Conservation (phyloP, 2,329 filamentous ascomycete species). For the Chrysoporthe austroafricana region DNA sequence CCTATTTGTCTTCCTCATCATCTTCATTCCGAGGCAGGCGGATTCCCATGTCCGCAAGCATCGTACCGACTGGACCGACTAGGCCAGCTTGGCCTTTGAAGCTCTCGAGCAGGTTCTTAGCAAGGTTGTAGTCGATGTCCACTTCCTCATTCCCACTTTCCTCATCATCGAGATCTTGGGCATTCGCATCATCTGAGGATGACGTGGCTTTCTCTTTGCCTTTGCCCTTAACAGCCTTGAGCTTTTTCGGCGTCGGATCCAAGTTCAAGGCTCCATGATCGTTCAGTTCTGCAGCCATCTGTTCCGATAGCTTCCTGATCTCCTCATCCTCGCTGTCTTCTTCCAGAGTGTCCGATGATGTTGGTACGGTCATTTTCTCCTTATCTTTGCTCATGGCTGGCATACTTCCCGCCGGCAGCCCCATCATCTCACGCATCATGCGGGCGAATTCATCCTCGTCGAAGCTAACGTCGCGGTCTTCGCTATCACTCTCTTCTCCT, state of each 20-base stretch:
- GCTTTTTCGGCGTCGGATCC: constrained; percentile 43
- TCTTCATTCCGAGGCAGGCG: constrained; percentile 74
- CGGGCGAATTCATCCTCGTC: constrained; percentile 82
- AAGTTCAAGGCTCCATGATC: constrained; percentile 68
- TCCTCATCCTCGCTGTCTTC: constrained; percentile 59
- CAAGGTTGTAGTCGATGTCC: constrained; percentile 83
- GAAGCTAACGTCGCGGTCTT: constrained; percentile 78
- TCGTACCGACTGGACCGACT: constrained; percentile 83
- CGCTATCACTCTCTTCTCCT: constrained; percentile 60
- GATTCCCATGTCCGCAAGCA: constrained; percentile 85
- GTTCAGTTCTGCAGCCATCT: constrained; percentile 75
- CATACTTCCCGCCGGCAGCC: constrained; percentile 47
- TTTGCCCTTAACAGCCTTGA: constrained; percentile 37
- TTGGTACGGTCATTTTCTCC: constrained; percentile 13
- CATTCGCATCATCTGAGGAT: constrained; percentile 18
- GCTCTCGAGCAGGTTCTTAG: constrained; percentile 87
- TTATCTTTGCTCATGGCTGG: constrained; percentile 16
- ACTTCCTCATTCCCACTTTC: constrained; percentile 63
- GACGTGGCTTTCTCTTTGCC: constrained; percentile 16
- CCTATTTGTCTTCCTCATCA: constrained; percentile 34
- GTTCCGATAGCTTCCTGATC: constrained; percentile 66
- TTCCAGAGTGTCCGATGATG: neutral
- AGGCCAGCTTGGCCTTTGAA: constrained; percentile 89
- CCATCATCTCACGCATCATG: constrained; percentile 95
- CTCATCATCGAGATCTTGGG: constrained; percentile 49